A percentile compares a stretch with the other conserved stretches of the same genome.
Conservation (phyloP, 495 filamentous ascomycete genomes). For the Trichoderma orchidacearum region DNA sequence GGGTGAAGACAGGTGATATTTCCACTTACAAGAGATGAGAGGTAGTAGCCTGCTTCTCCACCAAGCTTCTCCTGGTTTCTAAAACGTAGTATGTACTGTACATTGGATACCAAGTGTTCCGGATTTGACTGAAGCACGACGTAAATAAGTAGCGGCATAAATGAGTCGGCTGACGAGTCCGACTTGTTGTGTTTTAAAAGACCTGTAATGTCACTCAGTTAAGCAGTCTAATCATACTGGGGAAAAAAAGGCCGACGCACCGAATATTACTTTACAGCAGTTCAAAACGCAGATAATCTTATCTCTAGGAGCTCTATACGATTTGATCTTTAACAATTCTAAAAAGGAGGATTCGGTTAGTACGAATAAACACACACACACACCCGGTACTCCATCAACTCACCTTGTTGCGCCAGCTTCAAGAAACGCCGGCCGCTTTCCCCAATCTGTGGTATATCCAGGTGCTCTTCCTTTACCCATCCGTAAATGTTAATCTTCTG, state of each 20-base stretch:
- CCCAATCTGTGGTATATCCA: slow-evolving; percentile 82
- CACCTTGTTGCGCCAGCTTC: slow-evolving; percentile 75
- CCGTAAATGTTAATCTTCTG: slow-evolving; percentile 95
- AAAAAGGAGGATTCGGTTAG: slow-evolving; percentile 6
- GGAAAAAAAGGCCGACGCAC: slow-evolving; percentile 27
- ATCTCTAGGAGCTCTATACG: slow-evolving; percentile 87
- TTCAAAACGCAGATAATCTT: slow-evolving; percentile 98
- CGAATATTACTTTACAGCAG: slow-evolving; percentile 99
- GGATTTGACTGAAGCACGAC: slow-evolving; percentile 91
- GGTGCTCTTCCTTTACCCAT: slow-evolving; percentile 86
- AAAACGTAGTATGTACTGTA: slow-evolving; percentile 95
- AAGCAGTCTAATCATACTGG: slow-evolving; percentile 7
- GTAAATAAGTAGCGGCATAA: slow-evolving; percentile 91
- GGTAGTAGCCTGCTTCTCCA: slow-evolving; percentile 94
- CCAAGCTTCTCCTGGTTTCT: slow-evolving; percentile 93
- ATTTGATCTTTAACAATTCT: slow-evolving; percentile 92
- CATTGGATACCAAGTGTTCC: slow-evolving; percentile 89
- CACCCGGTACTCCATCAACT: too few relatives aligned
- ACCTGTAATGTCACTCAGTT: slow-evolving; percentile 29
- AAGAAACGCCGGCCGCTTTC: slow-evolving; percentile 80
- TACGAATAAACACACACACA: slow-evolving; percentile 24
- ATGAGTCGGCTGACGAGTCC: slow-evolving; percentile 90
- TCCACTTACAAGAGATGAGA: slow-evolving; percentile 76
- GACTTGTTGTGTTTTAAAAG: slow-evolving; percentile 81
- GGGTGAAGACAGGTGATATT: neutral